Evolutionary conservation across 257 asterid genomes (phyloP).

Genomic region (Lithospermum erythrorhizon): DNA sequence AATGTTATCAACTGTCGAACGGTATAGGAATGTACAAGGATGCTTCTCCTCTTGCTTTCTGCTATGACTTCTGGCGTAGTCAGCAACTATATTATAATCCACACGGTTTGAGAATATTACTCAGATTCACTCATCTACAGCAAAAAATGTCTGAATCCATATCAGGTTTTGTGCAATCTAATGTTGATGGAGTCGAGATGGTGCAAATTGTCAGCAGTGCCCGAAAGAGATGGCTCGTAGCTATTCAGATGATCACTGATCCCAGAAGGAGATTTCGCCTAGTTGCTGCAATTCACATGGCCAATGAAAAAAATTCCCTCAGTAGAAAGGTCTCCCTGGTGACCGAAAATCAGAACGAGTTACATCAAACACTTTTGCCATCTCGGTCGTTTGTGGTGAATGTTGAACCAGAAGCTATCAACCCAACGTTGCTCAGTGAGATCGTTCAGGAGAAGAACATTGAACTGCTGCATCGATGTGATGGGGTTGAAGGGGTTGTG

Average conservation of each 20-base stretch:
- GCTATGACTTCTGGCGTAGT: no score
- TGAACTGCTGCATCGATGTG: background rate
- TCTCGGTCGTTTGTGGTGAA: background rate
- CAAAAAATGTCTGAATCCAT: background rate
- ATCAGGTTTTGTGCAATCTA: background rate
- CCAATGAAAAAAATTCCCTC: background rate
- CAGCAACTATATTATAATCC: no score
- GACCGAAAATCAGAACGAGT: background rate
- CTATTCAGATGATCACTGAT: background rate
- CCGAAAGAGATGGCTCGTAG: slow-evolving; percentile 1
- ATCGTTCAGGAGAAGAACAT: background rate
- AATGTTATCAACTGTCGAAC: no score
- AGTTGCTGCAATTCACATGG: no score
- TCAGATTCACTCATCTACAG: no score
- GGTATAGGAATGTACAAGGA: no score
- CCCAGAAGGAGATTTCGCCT: no score
- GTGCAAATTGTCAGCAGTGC: background rate
- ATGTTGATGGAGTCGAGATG: background rate
- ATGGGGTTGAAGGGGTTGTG: background rate
- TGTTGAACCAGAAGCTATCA: background rate
- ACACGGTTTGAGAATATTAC: no score
- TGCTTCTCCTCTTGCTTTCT: no score
- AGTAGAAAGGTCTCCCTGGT: background rate
- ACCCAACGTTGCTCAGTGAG: background rate
- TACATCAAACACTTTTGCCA: background rate